A percentile compares a stretch with the other conserved stretches of the same genome.
Conservation (phyloP, 345 rosid genomes). For the Ailanthus altissimus region DNA sequence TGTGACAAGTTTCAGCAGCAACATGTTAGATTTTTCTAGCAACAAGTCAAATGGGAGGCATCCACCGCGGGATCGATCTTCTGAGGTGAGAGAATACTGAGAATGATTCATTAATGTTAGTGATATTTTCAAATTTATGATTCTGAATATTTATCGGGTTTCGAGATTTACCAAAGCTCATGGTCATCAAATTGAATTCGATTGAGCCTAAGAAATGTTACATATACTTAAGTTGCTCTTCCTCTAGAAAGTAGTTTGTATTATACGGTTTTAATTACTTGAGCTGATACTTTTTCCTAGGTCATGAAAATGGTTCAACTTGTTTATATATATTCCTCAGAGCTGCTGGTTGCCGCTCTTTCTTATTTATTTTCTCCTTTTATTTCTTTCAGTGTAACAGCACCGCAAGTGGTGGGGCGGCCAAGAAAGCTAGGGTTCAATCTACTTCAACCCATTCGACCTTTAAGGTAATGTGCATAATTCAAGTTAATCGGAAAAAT, state of each 20-base stretch:
- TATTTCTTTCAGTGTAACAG: conserved; percentile 63
- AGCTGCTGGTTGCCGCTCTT: neutral
- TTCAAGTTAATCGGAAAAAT: conserved; percentile 4
- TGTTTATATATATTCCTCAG: neutral
- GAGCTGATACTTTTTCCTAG: neutral
- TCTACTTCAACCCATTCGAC: conserved; percentile 75
- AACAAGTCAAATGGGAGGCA: conserved; percentile 57
- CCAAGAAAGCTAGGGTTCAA: conserved; percentile 90
- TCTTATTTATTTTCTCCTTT: neutral
- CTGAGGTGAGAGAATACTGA: conserved; percentile 51
- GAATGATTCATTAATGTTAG: neutral
- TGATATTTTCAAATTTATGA: neutral
- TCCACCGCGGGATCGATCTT: conserved; percentile 66
- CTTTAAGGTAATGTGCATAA: conserved; percentile 57
- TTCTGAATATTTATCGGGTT: conserved; percentile 7
- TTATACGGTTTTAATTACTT: neutral
- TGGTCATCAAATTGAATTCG: neutral
- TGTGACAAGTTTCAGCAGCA: conserved; percentile 58
- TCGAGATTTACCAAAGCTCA: conserved; percentile 7
- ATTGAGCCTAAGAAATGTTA: neutral
- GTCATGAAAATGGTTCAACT: neutral
- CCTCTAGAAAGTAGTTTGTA: neutral
- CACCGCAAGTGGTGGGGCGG: conserved; percentile 68
- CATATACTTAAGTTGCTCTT: neutral
- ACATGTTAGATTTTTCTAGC: conserved; percentile 72